Evolutionary conservation across 768 basidiomycete genomes (phyloP).

Genomic region (Cystofilobasidium ferigula): DNA sequence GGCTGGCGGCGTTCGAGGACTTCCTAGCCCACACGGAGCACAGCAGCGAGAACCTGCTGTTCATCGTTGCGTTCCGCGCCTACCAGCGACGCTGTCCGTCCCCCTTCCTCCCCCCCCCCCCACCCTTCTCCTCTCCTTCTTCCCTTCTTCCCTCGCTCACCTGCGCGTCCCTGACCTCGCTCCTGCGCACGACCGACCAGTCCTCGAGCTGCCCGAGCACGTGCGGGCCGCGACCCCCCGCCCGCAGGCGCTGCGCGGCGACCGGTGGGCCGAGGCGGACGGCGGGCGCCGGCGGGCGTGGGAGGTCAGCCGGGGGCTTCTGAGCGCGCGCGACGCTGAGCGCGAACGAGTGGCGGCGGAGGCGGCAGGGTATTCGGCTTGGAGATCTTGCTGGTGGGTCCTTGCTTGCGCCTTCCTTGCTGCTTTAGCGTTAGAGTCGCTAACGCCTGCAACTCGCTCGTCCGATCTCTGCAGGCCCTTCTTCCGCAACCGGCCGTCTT

Average conservation of each 20-base stretch:
- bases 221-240: background rate
- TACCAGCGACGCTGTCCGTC: background rate
- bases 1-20: background rate
- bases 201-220: background rate
- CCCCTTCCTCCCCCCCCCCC: no score
- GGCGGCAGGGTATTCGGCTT: no score
- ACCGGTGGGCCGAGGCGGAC: background rate
- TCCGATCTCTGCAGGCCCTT: no score
- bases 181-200: background rate
- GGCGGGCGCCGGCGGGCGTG: background rate
- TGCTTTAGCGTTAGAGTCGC: no score
- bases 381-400: no score
- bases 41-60: background rate
- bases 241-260: background rate
- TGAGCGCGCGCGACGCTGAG: background rate
- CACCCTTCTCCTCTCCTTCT: no score
- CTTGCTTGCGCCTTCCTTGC: no score
- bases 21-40: background rate
- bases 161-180: background rate
- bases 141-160: no score
- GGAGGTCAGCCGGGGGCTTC: background rate
- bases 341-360: no score
- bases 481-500: no score
- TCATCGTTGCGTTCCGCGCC: background rate
- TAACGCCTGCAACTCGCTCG: no score